Evolutionary conservation across 192 early-diverging fungal species (phyloP).

Genomic region (Mortierella claussenii): DNA sequence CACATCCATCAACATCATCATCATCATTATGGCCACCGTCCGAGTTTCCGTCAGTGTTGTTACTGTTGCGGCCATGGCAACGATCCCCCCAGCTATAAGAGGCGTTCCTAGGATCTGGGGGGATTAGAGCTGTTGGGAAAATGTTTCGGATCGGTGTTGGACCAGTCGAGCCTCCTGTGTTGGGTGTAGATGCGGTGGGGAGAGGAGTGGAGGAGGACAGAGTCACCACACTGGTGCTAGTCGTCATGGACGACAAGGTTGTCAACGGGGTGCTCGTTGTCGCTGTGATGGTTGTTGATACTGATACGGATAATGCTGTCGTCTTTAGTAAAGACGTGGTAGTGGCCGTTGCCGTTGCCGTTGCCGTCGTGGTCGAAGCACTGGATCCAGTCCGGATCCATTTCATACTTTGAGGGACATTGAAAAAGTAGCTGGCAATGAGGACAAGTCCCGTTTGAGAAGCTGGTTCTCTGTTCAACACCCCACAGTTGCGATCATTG

Average conservation of each 20-base stretch:
- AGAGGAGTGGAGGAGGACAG: neutral
- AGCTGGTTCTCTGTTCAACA: slow-evolving; percentile 1
- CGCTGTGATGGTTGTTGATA: neutral
- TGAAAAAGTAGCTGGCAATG: slow-evolving; percentile 5
- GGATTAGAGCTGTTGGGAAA: slow-evolving; percentile 18
- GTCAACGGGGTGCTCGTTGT: neutral
- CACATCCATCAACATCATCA: neutral
- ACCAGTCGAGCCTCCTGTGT: neutral
- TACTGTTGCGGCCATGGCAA: neutral
- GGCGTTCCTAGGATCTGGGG: slow-evolving; percentile 20
- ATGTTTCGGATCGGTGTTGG: slow-evolving; percentile 1
- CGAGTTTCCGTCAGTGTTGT: neutral
- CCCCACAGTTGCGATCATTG: neutral
- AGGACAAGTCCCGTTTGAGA: neutral
- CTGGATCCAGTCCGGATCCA: slow-evolving; percentile 7
- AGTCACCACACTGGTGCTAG: neutral
- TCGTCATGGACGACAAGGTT: neutral
- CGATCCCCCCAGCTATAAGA: neutral
- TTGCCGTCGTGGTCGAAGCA: neutral
- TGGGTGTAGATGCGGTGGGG: neutral
- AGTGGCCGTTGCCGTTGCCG: neutral
- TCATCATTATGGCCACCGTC: neutral
- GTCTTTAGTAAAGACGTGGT: neutral
- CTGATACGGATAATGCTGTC: neutral
- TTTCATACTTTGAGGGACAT: slow-evolving; percentile 1